Conservation (phyloP, 2,329 filamentous ascomycete genomes). For the Pseudomassariella vexata region DNA sequence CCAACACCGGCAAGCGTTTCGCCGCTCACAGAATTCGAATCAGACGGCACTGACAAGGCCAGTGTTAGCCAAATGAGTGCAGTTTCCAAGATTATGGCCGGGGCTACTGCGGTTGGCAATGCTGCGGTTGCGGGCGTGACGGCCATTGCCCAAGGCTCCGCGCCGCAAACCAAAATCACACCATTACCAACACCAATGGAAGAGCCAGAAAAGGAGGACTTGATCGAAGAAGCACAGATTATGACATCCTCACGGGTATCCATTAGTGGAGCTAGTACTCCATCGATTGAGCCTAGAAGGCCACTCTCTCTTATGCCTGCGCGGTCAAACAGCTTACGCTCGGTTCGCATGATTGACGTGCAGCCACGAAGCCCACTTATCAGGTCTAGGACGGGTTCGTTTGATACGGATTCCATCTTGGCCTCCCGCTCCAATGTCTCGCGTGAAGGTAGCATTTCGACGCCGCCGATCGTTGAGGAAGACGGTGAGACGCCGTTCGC, state of each 20-base stretch:
- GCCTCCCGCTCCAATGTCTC: slow-evolving; percentile 31
- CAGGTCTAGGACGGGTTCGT: slow-evolving; percentile 42
- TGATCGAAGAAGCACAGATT: slow-evolving; percentile 55
- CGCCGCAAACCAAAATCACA: slow-evolving; percentile 5
- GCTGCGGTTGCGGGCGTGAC: slow-evolving; percentile 8
- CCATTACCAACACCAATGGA: slow-evolving; percentile 11
- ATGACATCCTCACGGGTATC: slow-evolving; percentile 52
- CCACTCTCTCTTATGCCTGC: slow-evolving; percentile 31
- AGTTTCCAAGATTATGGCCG: slow-evolving; percentile 10
- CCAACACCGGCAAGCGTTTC: too few species aligned
- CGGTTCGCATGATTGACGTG: slow-evolving; percentile 54
- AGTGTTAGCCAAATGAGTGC: slow-evolving; percentile 4
- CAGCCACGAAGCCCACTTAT: slow-evolving; percentile 42
- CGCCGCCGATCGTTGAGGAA: slow-evolving; percentile 36
- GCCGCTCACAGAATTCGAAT: slow-evolving; percentile 8
- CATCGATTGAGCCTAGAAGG: slow-evolving; percentile 38
- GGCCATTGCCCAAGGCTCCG: slow-evolving; percentile 7
- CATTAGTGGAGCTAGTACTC: slow-evolving; percentile 44
- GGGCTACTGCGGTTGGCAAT: slow-evolving; percentile 9
- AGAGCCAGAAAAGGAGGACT: slow-evolving; percentile 42
- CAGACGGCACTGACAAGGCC: slow-evolving; percentile 4
- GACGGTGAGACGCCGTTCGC: slow-evolving; percentile 7
- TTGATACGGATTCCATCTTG: slow-evolving; percentile 37
- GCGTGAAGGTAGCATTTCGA: slow-evolving; percentile 32
- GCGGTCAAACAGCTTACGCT: slow-evolving; percentile 46